Base-by-base conservation (phyloP, 2,329 filamentous ascomycete species). In the Botryotinia narcissicola region DNA sequence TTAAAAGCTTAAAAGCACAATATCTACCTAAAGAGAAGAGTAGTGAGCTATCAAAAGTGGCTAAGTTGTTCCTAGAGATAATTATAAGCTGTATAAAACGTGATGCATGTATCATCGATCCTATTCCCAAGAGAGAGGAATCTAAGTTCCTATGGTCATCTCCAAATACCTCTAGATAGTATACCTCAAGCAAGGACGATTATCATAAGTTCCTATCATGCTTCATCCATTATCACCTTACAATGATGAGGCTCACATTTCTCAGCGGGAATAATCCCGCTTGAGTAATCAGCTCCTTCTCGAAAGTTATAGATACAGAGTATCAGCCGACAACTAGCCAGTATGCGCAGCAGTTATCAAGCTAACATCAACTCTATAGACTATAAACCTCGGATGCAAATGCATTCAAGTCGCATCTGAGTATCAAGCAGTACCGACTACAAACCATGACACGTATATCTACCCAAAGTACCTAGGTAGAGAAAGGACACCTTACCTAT, bases 301-400 rank as follows among this genome's bases (percentile, higher is more conserved):
- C 3, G 48, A 4, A 12, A 54, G 48, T n/a, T 54, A 4, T n/a
- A 16, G 48, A 54, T 54, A n/a, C 48, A 54, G 14, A 3, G 48
- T n/a, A n/a, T 12, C 48, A 54, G 48, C 48, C 25, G 25, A n/a
- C 25, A 0, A n/a, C 0, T 5, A n/a, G 25, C 25, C 48, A n/a
- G 48, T 54, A n/a, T 8, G 3, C 12, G 10, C 7, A 16, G 48
- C 5, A 54, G 4, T 7, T 12, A 54, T 16, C 48, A n/a, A n/a
- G 25, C 5, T 7, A n/a, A 54, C 2, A 16, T n/a, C 5, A 54
- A n/a, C 25, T 54, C 48, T n/a, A 16, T n/a, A 5, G 25, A n/a
- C 12, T 5, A 16, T 16, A n/a, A 54, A n/a, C 5, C 12, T 1
- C 25, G 16, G n/a, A n/a, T 3, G 2, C 1, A n/a, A 16, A n/a